Evolutionary conservation across 768 basidiomycete species (phyloP), one percentile per base, ranked within the genome.

Genomic region (Calvatia gigantea): DNA sequence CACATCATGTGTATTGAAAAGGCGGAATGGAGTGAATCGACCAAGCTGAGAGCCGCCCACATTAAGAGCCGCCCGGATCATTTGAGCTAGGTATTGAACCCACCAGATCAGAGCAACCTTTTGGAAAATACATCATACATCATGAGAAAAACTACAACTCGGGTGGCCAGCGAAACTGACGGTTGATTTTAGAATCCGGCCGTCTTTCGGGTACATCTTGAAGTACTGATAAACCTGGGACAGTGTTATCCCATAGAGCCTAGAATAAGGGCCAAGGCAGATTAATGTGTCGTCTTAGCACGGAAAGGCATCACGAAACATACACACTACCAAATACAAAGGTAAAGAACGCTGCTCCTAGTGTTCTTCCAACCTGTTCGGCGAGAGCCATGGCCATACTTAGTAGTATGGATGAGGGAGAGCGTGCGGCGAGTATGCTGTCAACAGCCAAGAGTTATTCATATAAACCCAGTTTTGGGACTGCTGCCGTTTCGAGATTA

Each of bases 1-100:
- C 54, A 56, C 47, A 49, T 42, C 38, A 56, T 32, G 12, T 56
- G 54, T 42, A 56, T 56, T 39, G 54, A 56, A 21, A 56, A 56
- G 17, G 54, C 54, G 15, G 54, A 48, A 23, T 56, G 54, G 8
- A 56, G 47, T 15, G 54, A 42, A n/a, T 56, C 54, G 9, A 42
- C 29, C 9, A 56, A 25, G 37, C 54, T 56, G 28, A 32, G 49
- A 25, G 37, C 54, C 49, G 28, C 21, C 33, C 27, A 11, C 7
- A 2, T 21, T 5, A 32, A 45, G 15, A 28, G 12, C 19, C 31
- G 15, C 12, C 12, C 21, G 12, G 46, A n/a, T 17, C 31, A 5
- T 19, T 48, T 23, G 9, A 21, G 8, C 15, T 14, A 15, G 11
- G 42, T 29, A 28, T 23, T 29, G 6, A 11, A 39, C n/a, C 19